A percentile compares a stretch with the other conserved stretches of the same genome.
Evolutionary conservation across 768 basidiomycete species (phyloP).

Genomic region (Psilocybe cyanescens): DNA sequence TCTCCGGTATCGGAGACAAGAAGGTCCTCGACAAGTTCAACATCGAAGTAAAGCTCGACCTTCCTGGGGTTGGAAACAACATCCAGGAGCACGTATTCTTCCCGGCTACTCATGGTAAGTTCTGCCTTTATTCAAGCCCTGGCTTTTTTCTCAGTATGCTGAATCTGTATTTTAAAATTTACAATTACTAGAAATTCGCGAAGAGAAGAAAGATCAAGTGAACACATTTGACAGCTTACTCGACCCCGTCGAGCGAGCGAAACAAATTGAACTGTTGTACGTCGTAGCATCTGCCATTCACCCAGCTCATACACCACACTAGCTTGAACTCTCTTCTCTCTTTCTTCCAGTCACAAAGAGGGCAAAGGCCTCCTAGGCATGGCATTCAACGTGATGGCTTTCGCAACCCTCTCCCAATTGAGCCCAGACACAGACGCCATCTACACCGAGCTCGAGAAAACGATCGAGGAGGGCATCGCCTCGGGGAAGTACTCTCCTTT

Average conservation of each 20-base stretch:
- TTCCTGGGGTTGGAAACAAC: constrained; percentile 5
- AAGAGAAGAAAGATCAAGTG: neutral
- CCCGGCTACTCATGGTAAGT: neutral
- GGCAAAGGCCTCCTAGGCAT: constrained; percentile 4
- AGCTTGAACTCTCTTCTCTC: neutral
- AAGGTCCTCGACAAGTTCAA: neutral
- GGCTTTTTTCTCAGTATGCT: no score
- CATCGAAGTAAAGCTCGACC: constrained; percentile 1
- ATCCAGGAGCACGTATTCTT: constrained; percentile 1
- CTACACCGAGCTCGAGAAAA: constrained; percentile 1
- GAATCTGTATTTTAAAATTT: neutral
- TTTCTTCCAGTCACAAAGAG: neutral
- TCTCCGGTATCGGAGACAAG: constrained; percentile 2
- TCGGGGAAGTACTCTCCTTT: neutral
- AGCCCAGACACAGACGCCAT: neutral
- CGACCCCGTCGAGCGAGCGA: neutral
- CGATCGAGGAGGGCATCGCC: neutral
- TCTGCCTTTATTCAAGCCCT: neutral
- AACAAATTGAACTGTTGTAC: constrained; percentile 5
- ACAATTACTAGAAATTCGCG: neutral
- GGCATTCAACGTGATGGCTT: constrained; percentile 4
- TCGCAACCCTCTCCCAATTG: neutral
- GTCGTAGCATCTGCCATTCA: neutral
- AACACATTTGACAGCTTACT: neutral
- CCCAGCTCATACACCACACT: neutral